phyloP scores from a whole-genome alignment of 257 asterid genomes.

The Lantana camara region DNA sequence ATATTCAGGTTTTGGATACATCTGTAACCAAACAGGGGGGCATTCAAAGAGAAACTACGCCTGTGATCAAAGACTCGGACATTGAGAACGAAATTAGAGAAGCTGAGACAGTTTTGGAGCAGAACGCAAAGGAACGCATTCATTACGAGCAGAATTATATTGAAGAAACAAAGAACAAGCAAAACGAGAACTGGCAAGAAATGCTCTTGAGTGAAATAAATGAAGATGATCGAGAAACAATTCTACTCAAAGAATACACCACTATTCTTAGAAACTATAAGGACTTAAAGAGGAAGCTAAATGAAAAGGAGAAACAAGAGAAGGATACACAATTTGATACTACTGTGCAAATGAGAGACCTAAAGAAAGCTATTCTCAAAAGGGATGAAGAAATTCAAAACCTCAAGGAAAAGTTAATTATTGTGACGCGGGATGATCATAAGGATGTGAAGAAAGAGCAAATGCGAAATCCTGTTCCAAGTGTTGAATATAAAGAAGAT shows the following conservation, averaged over 20 bases:
- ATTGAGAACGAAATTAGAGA: slow-evolving; percentile 5
- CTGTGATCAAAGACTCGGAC: slow-evolving; percentile 2
- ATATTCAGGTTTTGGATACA: slow-evolving; percentile 14
- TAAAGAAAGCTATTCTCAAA: slow-evolving; percentile 33
- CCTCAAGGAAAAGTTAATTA: slow-evolving; percentile 31
- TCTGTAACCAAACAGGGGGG: slow-evolving; percentile 8
- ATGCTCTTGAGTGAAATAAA: slow-evolving; percentile 56
- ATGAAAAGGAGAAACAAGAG: slow-evolving; percentile 44
- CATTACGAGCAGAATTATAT: neutral
- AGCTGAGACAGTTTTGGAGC: slow-evolving; percentile 15
- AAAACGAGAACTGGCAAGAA: slow-evolving; percentile 55
- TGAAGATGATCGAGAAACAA: slow-evolving; percentile 60
- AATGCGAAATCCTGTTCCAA: neutral
- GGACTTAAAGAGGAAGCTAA: slow-evolving; percentile 45
- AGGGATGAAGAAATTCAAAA: slow-evolving; percentile 40
- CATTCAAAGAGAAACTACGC: neutral
- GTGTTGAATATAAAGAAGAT: slow-evolving; percentile 3
- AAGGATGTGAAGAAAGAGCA: slow-evolving; percentile 7
- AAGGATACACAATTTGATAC: slow-evolving; percentile 42
- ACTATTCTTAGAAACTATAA: slow-evolving; percentile 49
- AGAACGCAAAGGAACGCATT: slow-evolving; percentile 18
- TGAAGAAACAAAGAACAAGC: slow-evolving; percentile 20
- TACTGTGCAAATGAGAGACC: slow-evolving; percentile 40
- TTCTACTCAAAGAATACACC: slow-evolving; percentile 52
- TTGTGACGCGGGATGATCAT: slow-evolving; percentile 2